A percentile compares a stretch with the other conserved stretches of the same genome.
These are phyloP conservation scores for Apostasia ramifera DNA, from an alignment of 106 monocot species.

Conservation along the genomic window DNA sequence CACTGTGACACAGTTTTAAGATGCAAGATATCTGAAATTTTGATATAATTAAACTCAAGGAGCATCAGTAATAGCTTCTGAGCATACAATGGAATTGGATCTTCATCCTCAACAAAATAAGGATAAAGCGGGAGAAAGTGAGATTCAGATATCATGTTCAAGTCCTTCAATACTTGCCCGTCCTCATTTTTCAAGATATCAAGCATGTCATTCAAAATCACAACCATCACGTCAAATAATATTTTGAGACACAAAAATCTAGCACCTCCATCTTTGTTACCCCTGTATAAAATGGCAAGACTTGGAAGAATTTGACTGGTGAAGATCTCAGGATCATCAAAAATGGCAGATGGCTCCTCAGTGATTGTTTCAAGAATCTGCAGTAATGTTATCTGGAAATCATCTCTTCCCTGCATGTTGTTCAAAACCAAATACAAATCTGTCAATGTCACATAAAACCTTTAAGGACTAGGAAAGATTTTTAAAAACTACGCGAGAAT, in stretches of 20 bases:
- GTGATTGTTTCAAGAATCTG: constrained; percentile 67
- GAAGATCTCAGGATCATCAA: constrained; percentile 51
- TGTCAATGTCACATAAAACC: too few species aligned
- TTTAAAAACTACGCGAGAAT: too few species aligned
- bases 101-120: constrained; percentile 76
- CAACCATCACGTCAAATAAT: constrained; percentile 71
- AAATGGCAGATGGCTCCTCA: constrained; percentile 65
- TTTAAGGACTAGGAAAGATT: too few species aligned
- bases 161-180: constrained; percentile 27
- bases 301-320: constrained; percentile 69
- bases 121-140: constrained; percentile 89
- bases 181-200: constrained; percentile 14
- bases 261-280: constrained; percentile 93
- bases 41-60: constrained; percentile 71
- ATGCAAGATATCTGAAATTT: constrained; percentile 69
- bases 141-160: constrained; percentile 48
- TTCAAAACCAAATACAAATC: neutral
- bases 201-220: constrained; percentile 46
- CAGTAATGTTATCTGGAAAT: constrained; percentile 85
- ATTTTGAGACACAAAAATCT: constrained; percentile 93
- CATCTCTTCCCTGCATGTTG: constrained; percentile 81
- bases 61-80: constrained; percentile 93
- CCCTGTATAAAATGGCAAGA: constrained; percentile 63
- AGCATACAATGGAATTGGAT: constrained; percentile 98
- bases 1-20: constrained; percentile 67